phyloP scores from a whole-genome alignment of 106 monocot genomes.

The Dendrobium chrysotoxum region DNA sequence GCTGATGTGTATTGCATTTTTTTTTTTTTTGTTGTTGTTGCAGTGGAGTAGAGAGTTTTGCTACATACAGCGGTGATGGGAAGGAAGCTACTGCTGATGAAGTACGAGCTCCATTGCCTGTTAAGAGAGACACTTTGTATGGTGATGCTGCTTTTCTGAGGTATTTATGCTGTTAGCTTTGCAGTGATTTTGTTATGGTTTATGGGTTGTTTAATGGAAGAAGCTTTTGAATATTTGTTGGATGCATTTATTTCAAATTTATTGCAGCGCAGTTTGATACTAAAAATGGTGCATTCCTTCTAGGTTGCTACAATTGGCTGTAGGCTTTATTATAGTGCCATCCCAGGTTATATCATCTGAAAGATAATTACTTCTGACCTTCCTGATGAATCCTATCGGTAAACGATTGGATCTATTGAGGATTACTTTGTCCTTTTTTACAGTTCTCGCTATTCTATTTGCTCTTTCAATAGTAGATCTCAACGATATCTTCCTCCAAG shows the following conservation, averaged over 20 bases:
- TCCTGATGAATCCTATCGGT: too few relatives aligned
- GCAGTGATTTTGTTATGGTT: background rate
- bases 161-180: constrained; percentile 13
- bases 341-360: too few relatives aligned
- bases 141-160: constrained; percentile 35
- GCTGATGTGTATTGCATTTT: background rate
- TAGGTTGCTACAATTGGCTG: background rate
- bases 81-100: constrained; percentile 31
- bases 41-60: constrained; percentile 16
- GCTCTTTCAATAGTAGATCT: too few relatives aligned
- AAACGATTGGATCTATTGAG: too few relatives aligned
- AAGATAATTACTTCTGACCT: too few relatives aligned
- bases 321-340: background rate
- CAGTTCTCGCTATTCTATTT: too few relatives aligned
- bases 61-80: constrained; percentile 9
- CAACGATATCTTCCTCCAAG: too few relatives aligned
- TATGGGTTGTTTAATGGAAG: background rate
- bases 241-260: constrained; percentile 2
- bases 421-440: too few relatives aligned
- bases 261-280: background rate
- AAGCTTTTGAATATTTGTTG: background rate
- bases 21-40: constrained; percentile 7
- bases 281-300: background rate
- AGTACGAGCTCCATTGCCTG: constrained; percentile 66
- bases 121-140: constrained; percentile 57